phyloP scores from a whole-genome alignment of 352 stramenopile genomes.

The Phytophthora cactorum region DNA sequence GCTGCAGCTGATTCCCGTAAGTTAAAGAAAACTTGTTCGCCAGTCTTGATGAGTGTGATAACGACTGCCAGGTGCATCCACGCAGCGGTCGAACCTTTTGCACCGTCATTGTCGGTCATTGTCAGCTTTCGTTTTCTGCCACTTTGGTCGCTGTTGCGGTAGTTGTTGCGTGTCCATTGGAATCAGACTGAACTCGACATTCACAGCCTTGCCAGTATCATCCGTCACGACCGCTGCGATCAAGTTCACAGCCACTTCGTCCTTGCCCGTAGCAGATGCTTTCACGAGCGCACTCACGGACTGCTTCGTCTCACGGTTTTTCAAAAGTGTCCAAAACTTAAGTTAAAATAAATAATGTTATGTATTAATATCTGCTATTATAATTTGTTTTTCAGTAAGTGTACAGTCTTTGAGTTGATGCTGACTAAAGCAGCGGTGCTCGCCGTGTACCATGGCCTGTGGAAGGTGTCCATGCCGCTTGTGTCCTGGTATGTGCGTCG shows the following conservation, averaged over 20 bases:
- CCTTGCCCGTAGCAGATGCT: constrained; percentile 18
- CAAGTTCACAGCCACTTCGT: constrained; percentile 35
- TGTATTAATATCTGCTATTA: too few species aligned
- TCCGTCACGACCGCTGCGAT: constrained; percentile 53
- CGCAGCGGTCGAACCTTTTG: neutral
- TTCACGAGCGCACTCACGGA: constrained; percentile 42
- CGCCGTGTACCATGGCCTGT: constrained; percentile 57
- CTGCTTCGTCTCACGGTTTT: constrained; percentile 33
- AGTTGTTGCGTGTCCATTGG: constrained; percentile 28
- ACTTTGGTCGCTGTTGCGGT: constrained; percentile 10
- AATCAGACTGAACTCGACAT: constrained; percentile 68
- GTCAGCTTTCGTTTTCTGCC: neutral
- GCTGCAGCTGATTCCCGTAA: neutral
- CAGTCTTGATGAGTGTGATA: constrained; percentile 14
- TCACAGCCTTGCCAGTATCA: constrained; percentile 45
- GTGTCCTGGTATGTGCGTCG: constrained; percentile 57
- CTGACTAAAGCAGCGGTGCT: constrained; percentile 19
- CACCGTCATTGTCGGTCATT: too few species aligned
- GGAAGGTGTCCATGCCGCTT: constrained; percentile 56
- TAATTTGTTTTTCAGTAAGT: too few species aligned
- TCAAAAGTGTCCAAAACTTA: too few species aligned
- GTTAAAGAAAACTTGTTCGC: constrained; percentile 10
- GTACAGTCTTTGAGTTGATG: too few species aligned
- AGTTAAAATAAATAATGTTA: too few species aligned
- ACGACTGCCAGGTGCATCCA: constrained; percentile 20